A percentile compares a stretch with the other conserved stretches of the same genome.
These are phyloP conservation scores for Neurospora tetraspora DNA, from an alignment of 495 filamentous ascomycete genomes.

Conservation along the genomic window DNA sequence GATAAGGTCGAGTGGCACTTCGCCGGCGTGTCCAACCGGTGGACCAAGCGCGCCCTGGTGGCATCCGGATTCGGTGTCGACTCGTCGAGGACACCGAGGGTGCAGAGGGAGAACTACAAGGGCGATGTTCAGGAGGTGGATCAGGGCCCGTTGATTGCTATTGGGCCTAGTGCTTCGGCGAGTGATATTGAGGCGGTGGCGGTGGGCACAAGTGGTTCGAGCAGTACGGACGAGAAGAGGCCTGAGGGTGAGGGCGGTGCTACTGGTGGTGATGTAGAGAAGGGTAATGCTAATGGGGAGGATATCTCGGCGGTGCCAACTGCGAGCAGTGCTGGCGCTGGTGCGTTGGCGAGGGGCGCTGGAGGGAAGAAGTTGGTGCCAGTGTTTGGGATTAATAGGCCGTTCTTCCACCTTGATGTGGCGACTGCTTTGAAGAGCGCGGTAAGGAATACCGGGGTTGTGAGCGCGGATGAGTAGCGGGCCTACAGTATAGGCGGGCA, in stretches of 20 bases:
- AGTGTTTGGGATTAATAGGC: constrained; percentile 38
- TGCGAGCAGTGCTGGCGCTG: constrained; percentile 2
- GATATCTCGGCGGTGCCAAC: constrained; percentile 11
- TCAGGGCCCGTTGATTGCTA: constrained; percentile 11
- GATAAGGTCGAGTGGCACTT: constrained; percentile 44
- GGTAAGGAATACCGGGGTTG: constrained; percentile 3
- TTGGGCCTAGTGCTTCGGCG: constrained; percentile 4
- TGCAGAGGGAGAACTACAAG: neutral
- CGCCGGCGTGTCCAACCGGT: constrained; percentile 36
- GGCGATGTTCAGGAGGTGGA: neutral
- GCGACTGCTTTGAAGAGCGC: constrained; percentile 57
- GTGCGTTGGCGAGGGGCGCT: constrained; percentile 2
- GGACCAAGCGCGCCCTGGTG: constrained; percentile 38
- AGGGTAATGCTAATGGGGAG: constrained; percentile 1
- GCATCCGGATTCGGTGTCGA: constrained; percentile 37
- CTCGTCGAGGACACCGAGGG: neutral
- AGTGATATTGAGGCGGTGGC: neutral
- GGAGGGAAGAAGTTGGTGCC: constrained; percentile 17
- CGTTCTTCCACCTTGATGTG: constrained; percentile 48
- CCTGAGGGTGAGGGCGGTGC: neutral
- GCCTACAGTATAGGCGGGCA: neutral
- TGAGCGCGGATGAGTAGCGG: neutral
- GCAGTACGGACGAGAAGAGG: neutral
- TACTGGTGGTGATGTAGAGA: neutral
- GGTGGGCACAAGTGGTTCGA: neutral